phyloP scores from a whole-genome alignment of 1,139 yeast species.

The Blastobotrys niveus region DNA sequence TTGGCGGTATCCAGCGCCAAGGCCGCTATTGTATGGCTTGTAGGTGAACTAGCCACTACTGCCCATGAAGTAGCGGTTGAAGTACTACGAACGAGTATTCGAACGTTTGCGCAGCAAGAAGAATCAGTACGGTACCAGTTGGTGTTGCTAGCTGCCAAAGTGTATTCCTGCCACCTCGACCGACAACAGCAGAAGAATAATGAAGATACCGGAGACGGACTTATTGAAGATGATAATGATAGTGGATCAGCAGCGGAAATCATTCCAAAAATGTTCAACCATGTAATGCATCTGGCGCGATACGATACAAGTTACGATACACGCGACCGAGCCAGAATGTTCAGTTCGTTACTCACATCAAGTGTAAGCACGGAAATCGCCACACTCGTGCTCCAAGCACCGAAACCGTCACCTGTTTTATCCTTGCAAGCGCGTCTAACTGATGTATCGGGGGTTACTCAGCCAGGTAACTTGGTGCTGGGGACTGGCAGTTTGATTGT shows the following conservation, averaged over 20 bases:
- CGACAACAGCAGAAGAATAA: slow-evolving; percentile 27
- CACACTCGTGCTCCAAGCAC: slow-evolving; percentile 71
- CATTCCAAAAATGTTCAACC: slow-evolving; percentile 51
- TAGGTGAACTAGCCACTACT: slow-evolving; percentile 65
- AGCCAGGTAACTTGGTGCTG: slow-evolving; percentile 24
- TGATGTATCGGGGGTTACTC: slow-evolving; percentile 12
- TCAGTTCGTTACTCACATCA: slow-evolving; percentile 45
- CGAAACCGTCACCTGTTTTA: slow-evolving; percentile 51
- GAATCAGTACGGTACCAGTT: slow-evolving; percentile 64
- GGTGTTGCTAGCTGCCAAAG: slow-evolving; percentile 67
- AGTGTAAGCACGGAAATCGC: slow-evolving; percentile 48
- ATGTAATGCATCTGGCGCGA: slow-evolving; percentile 58
- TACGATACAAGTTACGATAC: slow-evolving; percentile 75
- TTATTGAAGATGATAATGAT: slow-evolving; percentile 9
- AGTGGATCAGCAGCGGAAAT: slow-evolving; percentile 36
- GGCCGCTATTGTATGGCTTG: slow-evolving; percentile 83
- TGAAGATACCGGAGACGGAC: slow-evolving; percentile 17
- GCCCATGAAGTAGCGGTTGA: slow-evolving; percentile 63
- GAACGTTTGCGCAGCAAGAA: slow-evolving; percentile 51
- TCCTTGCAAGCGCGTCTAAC: slow-evolving; percentile 20
- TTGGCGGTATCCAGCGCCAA: slow-evolving; percentile 44
- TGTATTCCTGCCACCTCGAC: slow-evolving; percentile 51
- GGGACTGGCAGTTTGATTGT: slow-evolving; percentile 34
- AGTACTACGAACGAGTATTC: slow-evolving; percentile 56
- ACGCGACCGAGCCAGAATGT: slow-evolving; percentile 78